Conservation (phyloP, 1,139 yeast species). For the Dujonia santamariae region DNA sequence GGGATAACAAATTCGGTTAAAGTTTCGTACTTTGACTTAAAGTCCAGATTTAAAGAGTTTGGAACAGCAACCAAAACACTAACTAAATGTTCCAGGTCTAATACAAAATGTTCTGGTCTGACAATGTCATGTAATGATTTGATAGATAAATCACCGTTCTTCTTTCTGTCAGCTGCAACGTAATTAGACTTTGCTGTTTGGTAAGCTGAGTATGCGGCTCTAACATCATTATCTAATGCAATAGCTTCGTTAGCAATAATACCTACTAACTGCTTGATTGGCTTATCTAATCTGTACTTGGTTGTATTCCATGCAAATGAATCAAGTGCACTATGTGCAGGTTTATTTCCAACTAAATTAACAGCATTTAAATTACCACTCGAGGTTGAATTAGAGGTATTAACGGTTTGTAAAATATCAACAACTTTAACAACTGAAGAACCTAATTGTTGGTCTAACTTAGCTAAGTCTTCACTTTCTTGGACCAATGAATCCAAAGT, state of each 20-base stretch:
- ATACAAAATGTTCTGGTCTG: slow-evolving; percentile 76
- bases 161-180: slow-evolving; percentile 86
- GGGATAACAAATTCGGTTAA: slow-evolving; percentile 84
- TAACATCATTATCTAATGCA: slow-evolving; percentile 79
- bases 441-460: slow-evolving; percentile 73
- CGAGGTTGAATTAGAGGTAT: neutral
- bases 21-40: slow-evolving; percentile 70
- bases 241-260: slow-evolving; percentile 73
- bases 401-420: slow-evolving; percentile 58
- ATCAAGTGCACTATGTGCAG: slow-evolving; percentile 63
- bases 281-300: slow-evolving; percentile 80
- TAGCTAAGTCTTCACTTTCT: slow-evolving; percentile 84
- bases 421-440: slow-evolving; percentile 68
- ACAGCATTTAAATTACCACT: slow-evolving; percentile 13
- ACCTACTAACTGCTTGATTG: slow-evolving; percentile 72
- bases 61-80: slow-evolving; percentile 89
- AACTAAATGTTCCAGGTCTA: slow-evolving; percentile 80
- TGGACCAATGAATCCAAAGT: slow-evolving; percentile 88
- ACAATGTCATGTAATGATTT: slow-evolving; percentile 89
- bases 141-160: slow-evolving; percentile 89
- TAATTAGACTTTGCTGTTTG: slow-evolving; percentile 80
- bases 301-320: slow-evolving; percentile 83
- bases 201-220: slow-evolving; percentile 65
- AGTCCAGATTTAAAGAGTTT: slow-evolving; percentile 54
- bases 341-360: slow-evolving; percentile 39